phyloP scores from a whole-genome alignment of 163 green algal species.

The Volvox carteri region DNA sequence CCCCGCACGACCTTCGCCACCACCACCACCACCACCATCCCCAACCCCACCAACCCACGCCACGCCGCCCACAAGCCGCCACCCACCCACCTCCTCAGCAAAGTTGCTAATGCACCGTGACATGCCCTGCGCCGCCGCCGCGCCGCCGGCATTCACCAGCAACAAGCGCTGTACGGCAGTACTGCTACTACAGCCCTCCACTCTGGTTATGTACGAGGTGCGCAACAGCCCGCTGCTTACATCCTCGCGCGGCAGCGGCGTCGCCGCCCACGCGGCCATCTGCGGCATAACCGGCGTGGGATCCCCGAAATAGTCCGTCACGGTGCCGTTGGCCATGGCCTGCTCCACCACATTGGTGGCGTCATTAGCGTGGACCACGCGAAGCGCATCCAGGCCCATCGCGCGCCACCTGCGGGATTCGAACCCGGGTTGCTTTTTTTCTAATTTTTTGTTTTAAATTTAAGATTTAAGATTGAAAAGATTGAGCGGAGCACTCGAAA shows the following conservation, averaged over 20 bases:
- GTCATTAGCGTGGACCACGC: not conserved
- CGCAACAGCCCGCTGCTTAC: not conserved
- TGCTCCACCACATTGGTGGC: slow-evolving; percentile 8
- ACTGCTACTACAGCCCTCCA: slow-evolving; percentile 41
- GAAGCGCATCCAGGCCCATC: slow-evolving; percentile 13
- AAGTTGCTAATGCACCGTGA: slow-evolving; percentile 17
- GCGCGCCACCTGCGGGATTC: slow-evolving; percentile 15
- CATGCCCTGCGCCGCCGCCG: slow-evolving; percentile 18
- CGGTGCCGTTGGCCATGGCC: not conserved
- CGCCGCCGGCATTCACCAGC: slow-evolving; percentile 21
- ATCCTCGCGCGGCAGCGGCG: not conserved
- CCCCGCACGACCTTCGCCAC: not conserved
- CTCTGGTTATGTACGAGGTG: slow-evolving; percentile 18
- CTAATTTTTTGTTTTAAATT: no score
- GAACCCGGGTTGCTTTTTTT: no score
- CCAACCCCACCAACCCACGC: no score
- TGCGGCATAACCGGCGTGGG: not conserved
- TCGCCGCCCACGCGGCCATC: slow-evolving; percentile 3
- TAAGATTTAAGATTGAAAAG: no score
- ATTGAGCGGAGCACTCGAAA: no score
- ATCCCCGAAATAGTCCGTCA: slow-evolving; percentile 17
- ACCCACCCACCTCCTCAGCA: slow-evolving; percentile 40
- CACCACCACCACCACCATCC: not conserved
- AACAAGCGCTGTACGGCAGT: slow-evolving; percentile 26
- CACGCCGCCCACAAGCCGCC: no score